Percentiles rank a stretch among this genome's conserved stretches.
Conservation (phyloP, 495 filamentous ascomycete genomes). For the Baudoinia panamericana region DNA sequence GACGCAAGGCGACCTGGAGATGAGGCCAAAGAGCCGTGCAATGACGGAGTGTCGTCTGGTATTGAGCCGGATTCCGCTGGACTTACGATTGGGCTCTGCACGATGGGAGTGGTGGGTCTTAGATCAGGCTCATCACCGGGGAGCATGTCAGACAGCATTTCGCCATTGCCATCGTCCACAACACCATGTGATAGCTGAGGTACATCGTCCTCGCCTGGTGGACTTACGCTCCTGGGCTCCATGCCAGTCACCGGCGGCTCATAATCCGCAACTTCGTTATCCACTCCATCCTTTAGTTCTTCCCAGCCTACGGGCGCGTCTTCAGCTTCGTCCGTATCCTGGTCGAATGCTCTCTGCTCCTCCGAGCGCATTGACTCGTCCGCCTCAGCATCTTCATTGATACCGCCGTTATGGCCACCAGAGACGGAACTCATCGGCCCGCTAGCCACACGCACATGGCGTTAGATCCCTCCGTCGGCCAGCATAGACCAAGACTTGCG, state of each 20-base stretch:
- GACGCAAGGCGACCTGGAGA: slow-evolving; percentile 56
- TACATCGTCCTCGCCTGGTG: slow-evolving; percentile 1
- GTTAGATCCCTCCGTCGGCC: too few relatives aligned
- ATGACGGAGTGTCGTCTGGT: slow-evolving; percentile 79
- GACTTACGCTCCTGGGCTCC: not conserved
- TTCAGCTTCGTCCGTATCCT: not conserved
- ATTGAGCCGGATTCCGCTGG: slow-evolving; percentile 45
- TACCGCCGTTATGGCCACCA: slow-evolving; percentile 26
- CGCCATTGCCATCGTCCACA: not conserved
- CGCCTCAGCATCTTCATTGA: slow-evolving; percentile 18
- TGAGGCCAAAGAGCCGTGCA: slow-evolving; percentile 73
- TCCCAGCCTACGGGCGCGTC: too few relatives aligned
- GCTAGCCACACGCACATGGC: slow-evolving; percentile 8
- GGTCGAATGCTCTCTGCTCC: slow-evolving; percentile 7
- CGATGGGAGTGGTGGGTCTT: slow-evolving; percentile 6
- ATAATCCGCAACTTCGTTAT: too few relatives aligned
- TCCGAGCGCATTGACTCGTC: slow-evolving; percentile 18
- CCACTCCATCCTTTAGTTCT: too few relatives aligned
- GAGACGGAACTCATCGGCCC: slow-evolving; percentile 31
- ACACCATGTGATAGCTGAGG: not conserved
- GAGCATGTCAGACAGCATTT: slow-evolving; percentile 1
- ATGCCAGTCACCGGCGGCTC: not conserved
- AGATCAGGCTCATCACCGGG: slow-evolving; percentile 1
- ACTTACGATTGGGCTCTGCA: slow-evolving; percentile 21
- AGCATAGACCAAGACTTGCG: too few relatives aligned